Base-by-base conservation (phyloP, 2,329 filamentous ascomycete species). In the Fusarium xylarioides region DNA sequence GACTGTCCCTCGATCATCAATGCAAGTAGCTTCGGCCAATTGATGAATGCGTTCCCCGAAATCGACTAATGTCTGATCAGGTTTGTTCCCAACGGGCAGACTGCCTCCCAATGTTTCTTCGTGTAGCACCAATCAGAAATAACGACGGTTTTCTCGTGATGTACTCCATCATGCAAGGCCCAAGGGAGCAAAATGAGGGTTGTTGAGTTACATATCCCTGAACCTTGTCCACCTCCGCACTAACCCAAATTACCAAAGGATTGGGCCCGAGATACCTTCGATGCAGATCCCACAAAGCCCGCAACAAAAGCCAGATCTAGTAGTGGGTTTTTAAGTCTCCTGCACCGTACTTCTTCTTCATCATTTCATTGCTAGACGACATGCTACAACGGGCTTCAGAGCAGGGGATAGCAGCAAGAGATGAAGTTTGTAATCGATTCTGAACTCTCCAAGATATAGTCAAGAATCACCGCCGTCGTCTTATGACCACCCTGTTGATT, bases 161-260 rank as follows among this genome's bases (percentile, higher is more conserved):
- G 21, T 54, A 46, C 70, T 54, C 53, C 63, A 63, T 68, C 73
- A 68, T 70, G 63, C 68, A 73, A 68, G 60, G 56, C 37, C 63
- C 49, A 56, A 60, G 70, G 61, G 65, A 65, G 28, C 40, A 70
- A 59, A 52, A 77, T 76, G 74, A 77, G 58, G 68, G 68, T 70
- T 74, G 57, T 57, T 56, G 44, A 53, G 68, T 50, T 54, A 44
- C 58, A 35, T 67, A 73, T 67, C 68, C 75, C 65, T 76, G 68
- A 77, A 76, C 76, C 74, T 64, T 77, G 67, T 43, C 52, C 21
- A 30, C 52, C 71, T 63, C 68, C 62, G 58, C 76, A 62, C 74
- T 78, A 77, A 61, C 65, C 65, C 46, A 46, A 47, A 69, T 64
- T 69, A 38, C 76, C 76, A 77, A 62, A 73, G 66, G 57, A 62